Base-by-base conservation (phyloP, 208 protist genomes). In the Trypanosoma congolense region DNA sequence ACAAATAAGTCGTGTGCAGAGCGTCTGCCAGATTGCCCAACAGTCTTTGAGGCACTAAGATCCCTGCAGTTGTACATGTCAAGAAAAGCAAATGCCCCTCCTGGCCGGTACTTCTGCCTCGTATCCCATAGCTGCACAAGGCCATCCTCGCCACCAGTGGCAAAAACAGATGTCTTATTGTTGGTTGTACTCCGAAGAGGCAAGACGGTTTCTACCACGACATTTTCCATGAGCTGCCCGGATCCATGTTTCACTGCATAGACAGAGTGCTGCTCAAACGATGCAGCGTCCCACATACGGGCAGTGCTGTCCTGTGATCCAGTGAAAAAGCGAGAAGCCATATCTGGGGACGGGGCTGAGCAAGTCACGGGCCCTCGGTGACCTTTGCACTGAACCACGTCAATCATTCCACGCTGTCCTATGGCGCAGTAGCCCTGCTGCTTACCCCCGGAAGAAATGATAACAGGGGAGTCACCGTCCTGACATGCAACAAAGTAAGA, bases 171-270 rank as follows among this genome's bases (percentile, higher is more conserved):
- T n/a, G 53, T 65, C 31, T 65, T 67, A 21, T 65, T 61, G 31
- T 43, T 54, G 40, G 22, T 25, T 52, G 35, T 1, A 25, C 44
- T 43, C 19, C 40, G 16, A 46, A 70, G 24, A 76, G 76, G 35
- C 59, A 65, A n/a, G 29, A 92, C 75, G 22, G 68, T 65, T 65
- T 88, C 78, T 38, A 92, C 84, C 2, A 80, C 68, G 44, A 85
- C 68, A 14, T 68, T 80, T 56, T 92, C 84, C 22, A 71, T 71
- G 21, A 92, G 28, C 57, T 88, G 80, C 9, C 84, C 84, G 2
- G 67, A 70, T 24, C 84, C 84, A 44, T 92, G 84, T 65, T 88
- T 83, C 25, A 87, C 70, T 6, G 78, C 75, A 52, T 83, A 92
- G 3, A 66, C 43, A 29, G 75, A 80, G 38, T 55, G 44, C 5